Evolutionary conservation across 192 early-diverging fungal genomes (phyloP).

Genomic region (Backusella morwellensis): DNA sequence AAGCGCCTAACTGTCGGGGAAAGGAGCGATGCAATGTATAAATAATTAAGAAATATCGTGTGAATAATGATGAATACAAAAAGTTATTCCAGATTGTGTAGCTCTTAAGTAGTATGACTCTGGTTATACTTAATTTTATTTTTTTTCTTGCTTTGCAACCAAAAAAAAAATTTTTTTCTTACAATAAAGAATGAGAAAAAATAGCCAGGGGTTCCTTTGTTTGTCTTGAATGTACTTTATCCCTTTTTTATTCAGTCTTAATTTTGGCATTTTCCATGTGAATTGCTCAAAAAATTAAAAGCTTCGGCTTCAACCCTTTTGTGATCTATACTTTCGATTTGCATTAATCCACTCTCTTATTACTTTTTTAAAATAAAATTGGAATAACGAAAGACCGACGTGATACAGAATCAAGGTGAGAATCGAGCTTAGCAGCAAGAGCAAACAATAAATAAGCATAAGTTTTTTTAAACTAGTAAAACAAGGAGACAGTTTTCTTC

Average conservation of each 20-base stretch:
- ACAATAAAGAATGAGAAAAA: conserved; percentile 6
- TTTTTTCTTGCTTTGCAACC: not conserved
- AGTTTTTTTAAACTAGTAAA: not conserved
- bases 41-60: conserved; percentile 4
- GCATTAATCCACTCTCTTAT: not conserved
- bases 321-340: not conserved
- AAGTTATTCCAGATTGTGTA: conserved; percentile 9
- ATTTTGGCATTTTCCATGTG: conserved; percentile 8
- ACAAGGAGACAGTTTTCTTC: not conserved
- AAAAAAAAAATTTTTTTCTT: not conserved
- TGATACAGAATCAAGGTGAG: not conserved
- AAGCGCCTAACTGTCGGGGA: not conserved
- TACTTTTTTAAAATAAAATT: not conserved
- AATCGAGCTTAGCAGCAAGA: not conserved
- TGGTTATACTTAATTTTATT: conserved; percentile 3
- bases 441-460: not conserved
- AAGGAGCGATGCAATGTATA: conserved; percentile 6
- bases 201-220: conserved; percentile 4
- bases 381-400: not conserved
- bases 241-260: not conserved
- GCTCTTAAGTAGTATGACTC: not conserved
- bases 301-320: not conserved
- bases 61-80: conserved; percentile 2
- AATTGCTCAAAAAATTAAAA: not conserved
- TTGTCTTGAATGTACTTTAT: conserved; percentile 9